phyloP scores from a whole-genome alignment of 441 rosid genomes.

The Cnidoscolus chayamansa region DNA sequence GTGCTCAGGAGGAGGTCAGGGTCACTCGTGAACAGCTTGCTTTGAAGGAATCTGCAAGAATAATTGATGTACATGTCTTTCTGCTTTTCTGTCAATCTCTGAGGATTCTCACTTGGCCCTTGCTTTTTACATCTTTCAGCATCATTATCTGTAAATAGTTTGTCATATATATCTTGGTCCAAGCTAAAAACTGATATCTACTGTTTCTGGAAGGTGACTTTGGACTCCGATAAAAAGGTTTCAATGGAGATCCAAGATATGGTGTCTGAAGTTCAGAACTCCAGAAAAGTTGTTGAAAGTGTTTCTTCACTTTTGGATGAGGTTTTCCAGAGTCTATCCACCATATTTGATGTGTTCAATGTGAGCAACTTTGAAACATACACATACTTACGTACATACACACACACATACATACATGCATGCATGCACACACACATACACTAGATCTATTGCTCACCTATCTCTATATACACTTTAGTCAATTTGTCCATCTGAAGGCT shows the following conservation, averaged over 20 bases:
- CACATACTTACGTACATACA: not conserved
- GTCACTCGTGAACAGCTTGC: conserved; percentile 53
- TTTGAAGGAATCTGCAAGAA: conserved; percentile 37
- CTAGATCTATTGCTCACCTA: not conserved
- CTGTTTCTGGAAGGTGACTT: conserved; percentile 34
- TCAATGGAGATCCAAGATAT: conserved; percentile 57
- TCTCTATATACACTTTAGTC: not conserved
- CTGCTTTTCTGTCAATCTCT: conserved; percentile 23
- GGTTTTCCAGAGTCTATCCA: conserved; percentile 51
- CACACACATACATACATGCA: no score
- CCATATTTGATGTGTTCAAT: conserved; percentile 35
- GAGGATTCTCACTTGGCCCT: conserved; percentile 18
- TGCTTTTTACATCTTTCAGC: conserved; percentile 10
- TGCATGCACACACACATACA: no score
- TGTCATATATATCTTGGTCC: conserved; percentile 15
- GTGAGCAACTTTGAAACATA: conserved; percentile 46
- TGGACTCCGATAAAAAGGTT: conserved; percentile 39
- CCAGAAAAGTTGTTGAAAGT: conserved; percentile 43
- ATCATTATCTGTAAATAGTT: conserved; percentile 1
- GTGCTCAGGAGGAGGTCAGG: conserved; percentile 59
- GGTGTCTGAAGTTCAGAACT: conserved; percentile 49
- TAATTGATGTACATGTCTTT: conserved; percentile 41
- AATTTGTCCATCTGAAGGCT: conserved; percentile 14
- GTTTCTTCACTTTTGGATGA: conserved; percentile 54
- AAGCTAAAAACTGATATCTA: conserved; percentile 24